Evolutionary conservation across 306 rosid species (phyloP), one percentile per base, ranked within the genome.

Genomic region (Dalbergia cultrata): DNA sequence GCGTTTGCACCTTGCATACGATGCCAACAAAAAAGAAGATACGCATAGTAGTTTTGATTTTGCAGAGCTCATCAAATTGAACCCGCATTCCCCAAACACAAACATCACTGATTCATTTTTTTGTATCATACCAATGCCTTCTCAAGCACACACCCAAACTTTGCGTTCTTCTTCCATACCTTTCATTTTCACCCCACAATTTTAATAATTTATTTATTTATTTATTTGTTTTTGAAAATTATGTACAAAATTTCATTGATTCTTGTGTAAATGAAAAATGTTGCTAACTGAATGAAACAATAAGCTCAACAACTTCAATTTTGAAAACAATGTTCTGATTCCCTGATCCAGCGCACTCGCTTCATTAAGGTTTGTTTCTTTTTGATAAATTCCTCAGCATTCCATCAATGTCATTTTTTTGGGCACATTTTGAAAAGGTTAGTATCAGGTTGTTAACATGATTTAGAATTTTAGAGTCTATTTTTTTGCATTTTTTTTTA

Each of bases 281-380:
- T 60, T 53, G 7, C 37, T 77, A 22, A 67, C 47, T 18, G 50
- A 77, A 62, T 39, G 44, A 17, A 10, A 52, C 9, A n/a, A n/a
- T 37, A 26, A 77, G 79, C 84, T 86, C 82, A 13, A 67, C 67
- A 41, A 63, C 60, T 71, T 82, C 33, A 54, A 54, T 54, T 54
- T 53, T 54, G 16, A 33, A 70, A 60, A 70, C 85, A 67, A 78
- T 80, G 84, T 70, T 87, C 75, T 90, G 90, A 83, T 78, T 82
- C 77, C 13, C 81, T 43, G 72, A 84, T 82, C 81, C 69, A 14
- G 47, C 80, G 81, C 77, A 35, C 64, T 67, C 67, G 50, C 39
- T 37, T 26, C 72, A 58, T 80, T 58, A 65, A 84, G 82, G 88
- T 72, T 50, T 18, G 8, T 31, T 19, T 45, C 34, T 17, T 54